Percentiles rank a stretch among this genome's conserved stretches.
phyloP scores from a whole-genome alignment of 208 protist species.

The Jaenimonas drosophilae region DNA sequence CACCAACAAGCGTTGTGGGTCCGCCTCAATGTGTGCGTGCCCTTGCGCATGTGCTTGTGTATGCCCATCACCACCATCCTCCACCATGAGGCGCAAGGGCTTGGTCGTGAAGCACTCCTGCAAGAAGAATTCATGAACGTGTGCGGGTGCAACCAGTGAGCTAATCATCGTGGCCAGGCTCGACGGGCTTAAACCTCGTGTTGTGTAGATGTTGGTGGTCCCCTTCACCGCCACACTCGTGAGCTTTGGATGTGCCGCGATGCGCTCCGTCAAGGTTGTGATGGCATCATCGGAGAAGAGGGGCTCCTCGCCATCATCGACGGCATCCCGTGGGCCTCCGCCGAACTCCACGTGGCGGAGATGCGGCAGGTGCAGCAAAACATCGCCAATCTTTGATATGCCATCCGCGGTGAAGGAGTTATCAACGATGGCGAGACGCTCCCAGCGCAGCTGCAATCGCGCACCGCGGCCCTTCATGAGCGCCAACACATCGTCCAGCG shows the following conservation, averaged over 20 bases:
- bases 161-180: constrained; percentile 18
- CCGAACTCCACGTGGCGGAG: constrained; percentile 18
- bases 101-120: constrained; percentile 45
- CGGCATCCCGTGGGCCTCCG: constrained; percentile 1
- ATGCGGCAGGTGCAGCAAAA: constrained; percentile 5
- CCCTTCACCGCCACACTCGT: constrained; percentile 33
- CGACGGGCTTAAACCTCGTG: constrained; percentile 22
- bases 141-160: constrained; percentile 12
- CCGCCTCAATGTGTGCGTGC: neutral
- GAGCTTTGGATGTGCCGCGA: constrained; percentile 8
- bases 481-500: constrained; percentile 14
- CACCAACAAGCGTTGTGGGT: constrained; percentile 9
- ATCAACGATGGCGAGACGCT: constrained; percentile 28
- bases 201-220: constrained; percentile 30
- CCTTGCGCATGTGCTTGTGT: neutral
- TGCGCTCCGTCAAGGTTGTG: constrained; percentile 12
- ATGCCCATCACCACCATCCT: no score
- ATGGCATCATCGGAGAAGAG: constrained; percentile 13
- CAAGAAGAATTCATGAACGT: constrained; percentile 24
- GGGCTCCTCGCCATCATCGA: constrained; percentile 18
- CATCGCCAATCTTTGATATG: neutral
- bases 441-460: neutral
- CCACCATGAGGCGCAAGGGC: no score
- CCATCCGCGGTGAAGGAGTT: constrained; percentile 39
- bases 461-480: constrained; percentile 3